These are phyloP conservation scores for Pachysandra terminalis DNA, from an alignment of 164 flowering plant species.

Conservation along the genomic window DNA sequence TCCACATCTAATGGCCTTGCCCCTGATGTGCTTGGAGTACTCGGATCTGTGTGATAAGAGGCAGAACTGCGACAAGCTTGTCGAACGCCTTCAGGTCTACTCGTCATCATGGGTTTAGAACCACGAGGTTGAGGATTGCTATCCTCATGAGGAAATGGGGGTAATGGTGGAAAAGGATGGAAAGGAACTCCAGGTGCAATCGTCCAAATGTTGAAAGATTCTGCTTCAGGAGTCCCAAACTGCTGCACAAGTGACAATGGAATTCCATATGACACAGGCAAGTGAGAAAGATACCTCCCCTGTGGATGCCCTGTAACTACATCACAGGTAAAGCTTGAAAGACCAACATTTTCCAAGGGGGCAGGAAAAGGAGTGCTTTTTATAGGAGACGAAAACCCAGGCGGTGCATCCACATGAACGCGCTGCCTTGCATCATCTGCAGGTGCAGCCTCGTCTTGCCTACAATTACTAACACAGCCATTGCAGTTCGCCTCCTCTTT, in stretches of 20 bases:
- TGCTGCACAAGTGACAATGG: slow-evolving; percentile 53
- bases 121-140: slow-evolving; percentile 12
- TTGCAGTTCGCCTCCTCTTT: slow-evolving; percentile 7
- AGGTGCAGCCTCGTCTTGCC: slow-evolving; percentile 12
- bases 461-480: slow-evolving; percentile 1
- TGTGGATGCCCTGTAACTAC: slow-evolving; percentile 43
- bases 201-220: slow-evolving; percentile 38
- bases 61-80: slow-evolving; percentile 10
- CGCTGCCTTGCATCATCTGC: slow-evolving; percentile 15
- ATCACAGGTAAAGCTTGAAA: slow-evolving; percentile 24
- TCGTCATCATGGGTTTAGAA: slow-evolving; percentile 6
- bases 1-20: slow-evolving; percentile 17
- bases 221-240: slow-evolving; percentile 44
- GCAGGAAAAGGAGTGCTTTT: slow-evolving; percentile 6
- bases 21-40: slow-evolving; percentile 27
- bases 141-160: slow-evolving; percentile 42
- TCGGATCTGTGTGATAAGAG: slow-evolving; percentile 16
- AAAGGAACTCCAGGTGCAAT: slow-evolving; percentile 75
- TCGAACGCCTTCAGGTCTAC: slow-evolving; percentile 23
- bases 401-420: slow-evolving; percentile 24
- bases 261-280: slow-evolving; percentile 75
- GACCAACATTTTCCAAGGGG: slow-evolving; percentile 3
- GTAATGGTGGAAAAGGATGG: slow-evolving; percentile 88
- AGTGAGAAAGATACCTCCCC: slow-evolving; percentile 45
- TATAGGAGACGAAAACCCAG: slow-evolving; percentile 29